Conservation (phyloP, 177 flowering plant genomes). For the Vitis hybrid region DNA sequence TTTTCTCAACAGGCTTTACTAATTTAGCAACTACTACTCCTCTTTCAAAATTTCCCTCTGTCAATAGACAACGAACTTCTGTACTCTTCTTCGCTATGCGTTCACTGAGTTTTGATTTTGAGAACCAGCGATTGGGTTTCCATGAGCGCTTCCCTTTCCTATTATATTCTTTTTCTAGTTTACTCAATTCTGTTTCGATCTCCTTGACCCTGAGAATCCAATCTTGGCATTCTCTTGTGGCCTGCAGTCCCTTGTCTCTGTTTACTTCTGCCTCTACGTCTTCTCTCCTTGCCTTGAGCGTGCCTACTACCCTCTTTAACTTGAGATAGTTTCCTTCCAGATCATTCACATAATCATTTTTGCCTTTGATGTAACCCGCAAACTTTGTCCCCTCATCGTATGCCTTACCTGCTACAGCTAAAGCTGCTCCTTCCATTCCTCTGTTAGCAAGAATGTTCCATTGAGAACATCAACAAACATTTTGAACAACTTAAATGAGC, state of each 20-base stretch:
- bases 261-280: neutral
- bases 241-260: neutral
- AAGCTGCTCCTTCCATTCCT: too few relatives aligned
- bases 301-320: neutral
- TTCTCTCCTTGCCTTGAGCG: neutral
- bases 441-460: too few relatives aligned
- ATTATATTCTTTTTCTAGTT: neutral
- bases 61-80: neutral
- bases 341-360: neutral
- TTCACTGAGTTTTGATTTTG: neutral
- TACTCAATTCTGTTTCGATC: neutral
- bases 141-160: neutral
- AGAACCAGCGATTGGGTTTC: neutral
- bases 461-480: too few relatives aligned
- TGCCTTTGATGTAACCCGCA: too few relatives aligned
- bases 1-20: conserved; percentile 4
- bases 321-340: conserved; percentile 9
- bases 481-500: too few relatives aligned
- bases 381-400: too few relatives aligned
- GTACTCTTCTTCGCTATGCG: neutral
- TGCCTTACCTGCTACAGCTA: too few relatives aligned
- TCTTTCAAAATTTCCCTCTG: neutral
- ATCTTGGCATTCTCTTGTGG: neutral
- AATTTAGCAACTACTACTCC: neutral
- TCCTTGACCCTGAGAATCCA: conserved; percentile 5